Conservation (phyloP, 2,329 filamentous ascomycete species). For the Helicocarpus griseus region DNA sequence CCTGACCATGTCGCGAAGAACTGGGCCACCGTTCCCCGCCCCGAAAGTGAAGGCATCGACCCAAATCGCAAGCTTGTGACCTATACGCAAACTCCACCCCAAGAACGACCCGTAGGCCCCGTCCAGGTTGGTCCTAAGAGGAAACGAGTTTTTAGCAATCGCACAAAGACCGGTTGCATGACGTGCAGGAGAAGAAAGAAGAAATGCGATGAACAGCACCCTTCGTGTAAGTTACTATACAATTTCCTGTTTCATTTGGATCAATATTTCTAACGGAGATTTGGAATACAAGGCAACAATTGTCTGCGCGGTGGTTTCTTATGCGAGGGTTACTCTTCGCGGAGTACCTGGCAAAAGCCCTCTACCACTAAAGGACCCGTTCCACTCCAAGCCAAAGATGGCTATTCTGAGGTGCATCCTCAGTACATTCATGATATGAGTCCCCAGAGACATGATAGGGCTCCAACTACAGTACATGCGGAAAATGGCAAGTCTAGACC, state of each 20-base stretch:
- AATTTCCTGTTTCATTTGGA: constrained; percentile 10
- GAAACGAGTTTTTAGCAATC: constrained; percentile 67
- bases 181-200: constrained; percentile 90
- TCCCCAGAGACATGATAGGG: constrained; percentile 29
- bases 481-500: constrained; percentile 39
- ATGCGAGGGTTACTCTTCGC: constrained; percentile 81
- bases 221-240: constrained; percentile 60
- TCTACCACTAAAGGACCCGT: constrained; percentile 59
- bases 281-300: constrained; percentile 59
- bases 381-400: constrained; percentile 76
- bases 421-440: constrained; percentile 31
- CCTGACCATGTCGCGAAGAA: constrained; percentile 26
- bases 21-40: constrained; percentile 25
- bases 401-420: constrained; percentile 28
- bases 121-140: constrained; percentile 33
- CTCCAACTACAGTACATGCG: constrained; percentile 23
- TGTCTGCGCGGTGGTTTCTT: constrained; percentile 83
- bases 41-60: constrained; percentile 24
- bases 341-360: constrained; percentile 68
- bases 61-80: not conserved
- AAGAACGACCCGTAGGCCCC: constrained; percentile 25
- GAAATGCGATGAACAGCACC: constrained; percentile 93
- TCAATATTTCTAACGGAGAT: constrained; percentile 3
- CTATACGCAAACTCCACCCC: constrained; percentile 8
- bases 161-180: constrained; percentile 91